Evolutionary conservation across 2,329 filamentous ascomycete species (phyloP).

Genomic region (Pseudocercospora vitis): DNA sequence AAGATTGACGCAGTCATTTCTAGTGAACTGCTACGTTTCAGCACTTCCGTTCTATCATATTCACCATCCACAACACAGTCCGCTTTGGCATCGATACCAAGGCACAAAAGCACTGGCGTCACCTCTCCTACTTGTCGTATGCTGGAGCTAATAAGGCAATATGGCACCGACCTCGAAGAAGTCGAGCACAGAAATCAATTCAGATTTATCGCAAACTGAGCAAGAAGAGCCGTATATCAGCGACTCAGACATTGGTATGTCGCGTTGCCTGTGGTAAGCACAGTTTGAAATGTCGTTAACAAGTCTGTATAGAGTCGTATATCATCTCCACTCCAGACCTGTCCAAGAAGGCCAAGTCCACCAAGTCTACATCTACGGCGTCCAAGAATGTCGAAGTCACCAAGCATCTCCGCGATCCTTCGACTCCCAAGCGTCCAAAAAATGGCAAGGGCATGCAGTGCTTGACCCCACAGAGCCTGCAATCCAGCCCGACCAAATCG

Average conservation of each 20-base stretch:
- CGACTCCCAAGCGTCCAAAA: conserved; percentile 4
- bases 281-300: background rate
- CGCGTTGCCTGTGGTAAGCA: background rate
- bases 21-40: background rate
- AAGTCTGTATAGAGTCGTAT: conserved; percentile 4
- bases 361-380: background rate
- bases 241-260: conserved; percentile 6
- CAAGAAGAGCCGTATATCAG: conserved; percentile 5
- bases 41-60: background rate
- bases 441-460: background rate
- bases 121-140: background rate
- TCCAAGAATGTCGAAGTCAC: background rate
- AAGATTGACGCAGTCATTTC: background rate
- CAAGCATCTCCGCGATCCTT: background rate
- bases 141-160: conserved; percentile 1
- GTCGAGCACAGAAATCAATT: background rate
- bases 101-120: background rate
- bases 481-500: background rate
- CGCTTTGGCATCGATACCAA: background rate
- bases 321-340: conserved; percentile 11
- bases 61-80: background rate
- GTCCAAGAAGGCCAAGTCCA: conserved; percentile 4
- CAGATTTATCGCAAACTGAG: background rate
- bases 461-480: background rate
- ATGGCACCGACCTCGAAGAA: conserved; percentile 3